Evolutionary conservation across 495 filamentous ascomycete genomes (phyloP), one percentile per base, ranked within the genome.

Genomic region (Penicillium waksmanii): DNA sequence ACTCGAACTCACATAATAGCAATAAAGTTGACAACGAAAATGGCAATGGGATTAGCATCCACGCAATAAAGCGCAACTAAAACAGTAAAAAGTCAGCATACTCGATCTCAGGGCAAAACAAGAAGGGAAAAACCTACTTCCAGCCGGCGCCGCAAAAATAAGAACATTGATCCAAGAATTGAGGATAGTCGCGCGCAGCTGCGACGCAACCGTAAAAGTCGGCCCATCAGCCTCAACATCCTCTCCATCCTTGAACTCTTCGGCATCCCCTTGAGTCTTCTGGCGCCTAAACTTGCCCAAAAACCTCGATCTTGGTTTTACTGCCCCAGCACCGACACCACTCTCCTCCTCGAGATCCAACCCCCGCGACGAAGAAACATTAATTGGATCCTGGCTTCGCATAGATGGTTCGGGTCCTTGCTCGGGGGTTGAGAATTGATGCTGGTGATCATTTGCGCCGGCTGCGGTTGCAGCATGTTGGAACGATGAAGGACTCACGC

Each of bases 21-120:
- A 60, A 95, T 84, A 67, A 96, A 96, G 74, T 96, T 96, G 64
- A 95, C 81, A 25, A 89, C 84, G 66, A 96, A 96, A n/a, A 93
- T 82, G 13, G 75, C 81, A 31, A 89, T 74, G 2, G 78, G 77
- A 57, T 81, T 77, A 25, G 85, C 75, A 19, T 80, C 53, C 27
- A 85, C 77, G 67, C 85, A 90, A 64, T 89, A 82, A 56, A 92
- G 66, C 1, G 80, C 88, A 68, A 96, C 74, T 91, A 51, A 19
- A 36, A n/a, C 13, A 15, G 42, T 1, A 13, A 15, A 38, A 2
- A 11, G 48, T 67, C 33, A 67, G 62, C 57, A 60, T 11, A 25
- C 21, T 2, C 40, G 11, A n/a, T 17, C 34, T 27, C 0, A 12
- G 48, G 33, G 55, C 43, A 23, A 19, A 51, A 55, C 17, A 44